Evolutionary conservation across 169 alveolate species (phyloP).

Genomic region (Eimeria maxima): DNA sequence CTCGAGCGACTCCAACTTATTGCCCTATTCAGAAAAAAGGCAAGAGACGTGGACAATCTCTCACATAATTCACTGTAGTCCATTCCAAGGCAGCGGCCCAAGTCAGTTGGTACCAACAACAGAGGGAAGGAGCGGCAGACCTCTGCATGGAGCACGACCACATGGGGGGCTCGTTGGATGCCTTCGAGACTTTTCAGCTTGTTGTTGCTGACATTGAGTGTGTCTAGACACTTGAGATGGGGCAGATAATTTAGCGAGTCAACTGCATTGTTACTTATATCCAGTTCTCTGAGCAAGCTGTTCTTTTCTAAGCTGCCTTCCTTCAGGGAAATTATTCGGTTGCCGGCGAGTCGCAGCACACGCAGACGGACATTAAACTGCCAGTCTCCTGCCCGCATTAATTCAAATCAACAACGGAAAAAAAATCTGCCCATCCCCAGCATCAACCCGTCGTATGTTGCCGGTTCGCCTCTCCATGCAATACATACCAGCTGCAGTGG

Average conservation of each 20-base stretch:
- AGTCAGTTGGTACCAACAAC: background rate
- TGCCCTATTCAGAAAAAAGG: slow-evolving; percentile 55
- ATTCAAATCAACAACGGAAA: background rate
- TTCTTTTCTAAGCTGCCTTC: slow-evolving; percentile 36
- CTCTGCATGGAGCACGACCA: slow-evolving; percentile 52
- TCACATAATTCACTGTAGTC: background rate
- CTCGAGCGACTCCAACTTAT: slow-evolving; percentile 33
- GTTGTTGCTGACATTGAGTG: slow-evolving; percentile 52
- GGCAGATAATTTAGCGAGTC: slow-evolving; percentile 66
- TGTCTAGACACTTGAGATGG: slow-evolving; percentile 59
- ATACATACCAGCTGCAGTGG: background rate
- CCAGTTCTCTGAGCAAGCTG: slow-evolving; percentile 70
- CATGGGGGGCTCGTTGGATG: slow-evolving; percentile 46
- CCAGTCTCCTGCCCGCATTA: slow-evolving; percentile 61
- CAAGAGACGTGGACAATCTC: background rate
- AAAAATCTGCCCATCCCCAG: background rate
- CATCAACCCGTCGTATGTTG: background rate
- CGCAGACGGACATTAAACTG: slow-evolving; percentile 77
- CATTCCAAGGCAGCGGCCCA: background rate
- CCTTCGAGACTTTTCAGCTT: slow-evolving; percentile 69
- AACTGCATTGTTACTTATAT: slow-evolving; percentile 33
- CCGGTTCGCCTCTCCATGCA: background rate
- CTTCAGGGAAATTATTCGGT: slow-evolving; percentile 33
- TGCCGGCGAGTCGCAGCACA: slow-evolving; percentile 72
- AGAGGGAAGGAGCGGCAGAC: background rate